A percentile compares a stretch with the other conserved stretches of the same genome.
phyloP scores from a whole-genome alignment of 108 stramenopile species.

The Cyclotella cryptica region DNA sequence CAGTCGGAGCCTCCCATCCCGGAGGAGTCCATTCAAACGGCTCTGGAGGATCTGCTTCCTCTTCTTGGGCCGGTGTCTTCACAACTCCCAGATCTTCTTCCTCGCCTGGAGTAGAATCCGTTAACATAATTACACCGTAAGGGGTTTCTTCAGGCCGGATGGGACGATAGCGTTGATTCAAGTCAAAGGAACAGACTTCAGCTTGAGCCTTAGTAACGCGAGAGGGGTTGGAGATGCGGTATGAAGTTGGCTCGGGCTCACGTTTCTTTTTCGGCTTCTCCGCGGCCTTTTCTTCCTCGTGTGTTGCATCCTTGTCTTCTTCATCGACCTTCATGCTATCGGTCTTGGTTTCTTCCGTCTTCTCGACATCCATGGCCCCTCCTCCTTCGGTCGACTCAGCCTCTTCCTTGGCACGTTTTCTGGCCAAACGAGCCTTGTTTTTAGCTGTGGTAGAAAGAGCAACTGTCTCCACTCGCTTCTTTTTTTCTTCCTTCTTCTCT shows the following conservation, averaged over 20 bases:
- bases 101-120: constrained; percentile 86
- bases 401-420: constrained; percentile 91
- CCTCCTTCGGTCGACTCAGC: constrained; percentile 55
- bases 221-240: constrained; percentile 80
- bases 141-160: constrained; percentile 81
- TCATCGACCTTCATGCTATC: constrained; percentile 74
- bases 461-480: constrained; percentile 97
- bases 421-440: constrained; percentile 92
- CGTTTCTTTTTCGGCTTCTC: constrained; percentile 87
- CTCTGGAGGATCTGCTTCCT: constrained; percentile 86
- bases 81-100: constrained; percentile 88
- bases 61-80: constrained; percentile 85
- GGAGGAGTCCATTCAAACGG: constrained; percentile 91
- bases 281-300: constrained; percentile 64
- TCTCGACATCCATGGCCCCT: constrained; percentile 79
- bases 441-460: constrained; percentile 97
- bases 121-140: constrained; percentile 86
- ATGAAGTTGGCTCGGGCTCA: constrained; percentile 82
- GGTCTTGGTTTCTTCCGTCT: constrained; percentile 58
- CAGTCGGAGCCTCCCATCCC: constrained; percentile 1
- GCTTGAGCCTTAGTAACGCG: constrained; percentile 86
- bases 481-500: constrained; percentile 99
- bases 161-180: constrained; percentile 85
- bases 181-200: constrained; percentile 73
- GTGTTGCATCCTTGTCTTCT: constrained; percentile 56